A percentile compares a stretch with the other conserved stretches of the same genome.
These are phyloP conservation scores for Gossypium turneri DNA, from an alignment of 345 rosid genomes.

Conservation along the genomic window DNA sequence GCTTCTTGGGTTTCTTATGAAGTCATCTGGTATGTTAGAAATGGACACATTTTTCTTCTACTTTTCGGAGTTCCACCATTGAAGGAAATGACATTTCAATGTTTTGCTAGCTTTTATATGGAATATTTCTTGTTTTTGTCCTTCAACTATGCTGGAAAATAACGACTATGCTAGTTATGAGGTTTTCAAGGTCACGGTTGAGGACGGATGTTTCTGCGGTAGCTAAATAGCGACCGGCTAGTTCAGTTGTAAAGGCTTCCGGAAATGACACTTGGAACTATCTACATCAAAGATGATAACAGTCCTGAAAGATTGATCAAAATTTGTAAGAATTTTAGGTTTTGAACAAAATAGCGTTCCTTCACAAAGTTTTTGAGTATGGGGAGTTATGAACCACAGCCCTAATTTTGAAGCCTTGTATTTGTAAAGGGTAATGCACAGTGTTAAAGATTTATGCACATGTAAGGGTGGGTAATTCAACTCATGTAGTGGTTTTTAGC, in stretches of 20 bases:
- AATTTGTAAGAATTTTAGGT: neutral
- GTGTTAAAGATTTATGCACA: neutral
- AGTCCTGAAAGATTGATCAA: neutral
- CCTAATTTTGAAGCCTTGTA: neutral
- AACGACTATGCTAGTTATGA: neutral
- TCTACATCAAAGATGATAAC: neutral
- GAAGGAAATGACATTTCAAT: constrained; percentile 10
- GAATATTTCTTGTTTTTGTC: neutral
- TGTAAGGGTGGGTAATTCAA: neutral
- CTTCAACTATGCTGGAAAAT: neutral
- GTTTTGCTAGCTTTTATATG: neutral
- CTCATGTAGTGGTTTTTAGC: neutral
- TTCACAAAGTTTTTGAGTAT: neutral
- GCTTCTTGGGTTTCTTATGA: constrained; percentile 3
- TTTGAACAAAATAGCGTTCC: neutral
- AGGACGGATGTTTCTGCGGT: neutral
- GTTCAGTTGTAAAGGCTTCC: neutral
- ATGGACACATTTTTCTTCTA: neutral
- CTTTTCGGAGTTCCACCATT: neutral
- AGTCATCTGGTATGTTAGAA: neutral
- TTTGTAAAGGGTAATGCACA: neutral
- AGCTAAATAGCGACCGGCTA: neutral
- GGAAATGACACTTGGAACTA: neutral
- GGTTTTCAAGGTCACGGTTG: neutral
- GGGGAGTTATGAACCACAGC: neutral